phyloP scores from a whole-genome alignment of 805 yeast genomes.

The Schizosaccharomyces octosporus region DNA sequence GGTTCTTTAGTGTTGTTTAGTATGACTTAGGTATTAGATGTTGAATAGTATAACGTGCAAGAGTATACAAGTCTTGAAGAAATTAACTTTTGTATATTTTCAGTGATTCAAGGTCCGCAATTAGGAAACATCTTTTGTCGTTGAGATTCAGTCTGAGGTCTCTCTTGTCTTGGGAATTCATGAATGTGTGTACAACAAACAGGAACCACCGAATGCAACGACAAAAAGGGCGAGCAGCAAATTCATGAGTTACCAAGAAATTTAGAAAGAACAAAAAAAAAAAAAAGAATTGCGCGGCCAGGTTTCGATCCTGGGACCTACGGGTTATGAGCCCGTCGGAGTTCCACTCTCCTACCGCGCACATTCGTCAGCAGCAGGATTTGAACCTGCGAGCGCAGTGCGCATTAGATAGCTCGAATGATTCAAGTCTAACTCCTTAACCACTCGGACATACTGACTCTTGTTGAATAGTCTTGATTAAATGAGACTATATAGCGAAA shows the following conservation, averaged over 20 bases:
- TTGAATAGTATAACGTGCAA: too few species aligned
- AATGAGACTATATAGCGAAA: neutral
- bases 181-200: too few species aligned
- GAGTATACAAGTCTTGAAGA: too few species aligned
- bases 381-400: conserved; percentile 1
- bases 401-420: neutral
- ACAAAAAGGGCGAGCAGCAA: neutral
- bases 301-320: conserved; percentile 1
- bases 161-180: too few species aligned
- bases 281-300: neutral
- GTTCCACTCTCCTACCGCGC: conserved; percentile 1
- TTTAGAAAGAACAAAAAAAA: neutral
- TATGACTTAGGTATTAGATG: too few species aligned
- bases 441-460: neutral
- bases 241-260: too few species aligned
- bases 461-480: neutral
- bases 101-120: too few species aligned
- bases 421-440: neutral
- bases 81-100: too few species aligned
- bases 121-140: too few species aligned
- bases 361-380: conserved; percentile 1
- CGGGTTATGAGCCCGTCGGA: conserved; percentile 1
- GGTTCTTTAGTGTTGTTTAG: too few species aligned
- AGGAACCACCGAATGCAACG: too few species aligned
- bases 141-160: too few species aligned